Base-by-base conservation (phyloP, 352 stramenopile genomes). In the Phytopythium helicoides region DNA sequence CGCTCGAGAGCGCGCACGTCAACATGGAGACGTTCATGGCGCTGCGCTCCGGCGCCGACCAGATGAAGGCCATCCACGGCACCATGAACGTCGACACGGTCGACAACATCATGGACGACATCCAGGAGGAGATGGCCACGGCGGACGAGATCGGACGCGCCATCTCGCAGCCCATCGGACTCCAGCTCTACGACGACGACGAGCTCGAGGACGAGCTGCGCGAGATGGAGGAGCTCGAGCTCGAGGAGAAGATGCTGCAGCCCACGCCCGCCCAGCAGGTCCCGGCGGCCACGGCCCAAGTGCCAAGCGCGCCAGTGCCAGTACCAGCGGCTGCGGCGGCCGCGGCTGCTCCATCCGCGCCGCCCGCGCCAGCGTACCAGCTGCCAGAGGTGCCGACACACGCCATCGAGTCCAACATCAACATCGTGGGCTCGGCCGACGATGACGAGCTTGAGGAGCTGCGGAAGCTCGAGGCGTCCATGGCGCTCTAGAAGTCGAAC, bases 81-180 rank as follows among this genome's bases (percentile, higher is more conserved):
- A 80, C 98, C 55, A 94, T 98, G 59, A 95, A 97, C 63, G 93
- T 98, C 38, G 97, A 99, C 67, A 94, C 92, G 57, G 96, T 99
- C 42, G 95, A 98, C 70, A 97, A 98, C 58, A 92, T 98, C 51
- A 99, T 99, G 95, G 96, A 98, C 73, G 91, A 98, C 56, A 98
- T 98, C 64, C 94, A 97, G 70, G 95, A 98, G 66, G 92, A 98
- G 65, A 98, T 98, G 94, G 92, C 97, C 41, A 89, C 90, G 48
- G 93, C 92, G 3, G 83, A 98, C 58, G 93, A 98, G 74, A 98
- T 99, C 58, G 89, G 81, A 19, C 71, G 84, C 47, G 94, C 94
- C 11, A 97, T 99, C 66, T 95, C 90, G 28, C 88, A 97, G 64
- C 89, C 94, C n/a, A 78, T 97, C 0, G 91, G 96, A 58, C 86